Base-by-base conservation (phyloP, 768 basidiomycete species). In the Tylopilus felleus region DNA sequence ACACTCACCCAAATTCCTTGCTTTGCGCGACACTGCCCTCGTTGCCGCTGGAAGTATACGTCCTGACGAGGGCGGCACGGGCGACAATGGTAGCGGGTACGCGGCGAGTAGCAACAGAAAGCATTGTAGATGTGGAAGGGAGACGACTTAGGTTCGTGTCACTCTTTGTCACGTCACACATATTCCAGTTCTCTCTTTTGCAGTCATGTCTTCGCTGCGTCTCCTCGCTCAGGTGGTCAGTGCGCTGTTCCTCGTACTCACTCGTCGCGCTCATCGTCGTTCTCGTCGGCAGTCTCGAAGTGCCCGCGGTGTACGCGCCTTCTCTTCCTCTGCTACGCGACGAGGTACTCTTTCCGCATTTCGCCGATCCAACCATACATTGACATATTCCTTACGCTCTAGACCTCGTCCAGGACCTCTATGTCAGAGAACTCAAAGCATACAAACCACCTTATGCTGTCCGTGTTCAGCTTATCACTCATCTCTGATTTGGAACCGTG, bases 381-480 rank as follows among this genome's bases (percentile, higher is more conserved):
- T 54, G 13, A 53, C 44, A 25, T 46, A 28, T 31, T 19, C 5
- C 13, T 19, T 25, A 16, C 19, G 33, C 70, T 22, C 23, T 69
- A 97, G 95, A 97, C 78, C 78, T 95, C 67, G 80, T 98, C 49
- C 90, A 95, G 81, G 93, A 97, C 59, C 71, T 97, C 52, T 98
- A 98, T 75, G 63, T 98, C 62, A 85, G 80, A 66, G 89, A 96
- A 76, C 80, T 98, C 65, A 95, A 90, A 74, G 71, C 81, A 5
- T 98, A 95, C 83, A 96, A 92, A 78, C 79, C 90, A 38, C 75
- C 84, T 33, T 75, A 83, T 6, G 71, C 68, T 43, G 93, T 94
- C 64, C 71, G 90, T 80, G n/a, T 41, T 23, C 4, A 3, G 0
- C 35, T 14, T 25, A 17, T 46, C 4, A 7, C 7, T 47, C 23